phyloP scores from a whole-genome alignment of 2,329 filamentous ascomycete species.

The Colletotrichum gigasporum region DNA sequence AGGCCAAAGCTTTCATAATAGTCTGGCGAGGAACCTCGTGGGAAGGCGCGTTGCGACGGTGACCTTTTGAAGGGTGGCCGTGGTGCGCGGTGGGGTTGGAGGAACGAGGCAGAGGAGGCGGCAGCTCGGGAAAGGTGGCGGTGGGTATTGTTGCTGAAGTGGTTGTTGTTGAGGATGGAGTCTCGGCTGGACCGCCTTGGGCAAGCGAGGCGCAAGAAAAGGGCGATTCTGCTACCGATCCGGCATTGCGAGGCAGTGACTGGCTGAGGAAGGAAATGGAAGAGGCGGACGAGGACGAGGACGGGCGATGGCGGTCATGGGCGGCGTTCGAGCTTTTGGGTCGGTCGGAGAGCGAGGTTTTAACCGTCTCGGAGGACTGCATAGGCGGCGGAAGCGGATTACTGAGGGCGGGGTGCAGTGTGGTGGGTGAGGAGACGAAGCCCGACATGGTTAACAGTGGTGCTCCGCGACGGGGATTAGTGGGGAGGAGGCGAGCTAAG shows the following conservation, averaged over 20 bases:
- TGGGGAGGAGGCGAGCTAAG: conserved; percentile 7
- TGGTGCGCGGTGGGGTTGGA: conserved; percentile 23
- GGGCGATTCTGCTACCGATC: conserved; percentile 15
- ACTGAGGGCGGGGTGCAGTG: conserved; percentile 62
- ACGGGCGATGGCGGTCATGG: conserved; percentile 13
- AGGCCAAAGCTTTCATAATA: conserved; percentile 83
- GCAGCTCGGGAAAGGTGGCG: conserved; percentile 34
- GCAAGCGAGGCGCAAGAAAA: conserved; percentile 3
- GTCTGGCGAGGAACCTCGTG: conserved; percentile 82
- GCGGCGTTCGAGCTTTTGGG: conserved; percentile 36
- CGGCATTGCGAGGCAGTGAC: conserved; percentile 32
- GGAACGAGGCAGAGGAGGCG: conserved; percentile 33
- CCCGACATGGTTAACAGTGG: conserved; percentile 38
- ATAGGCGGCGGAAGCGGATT: conserved; percentile 38
- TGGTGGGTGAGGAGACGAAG: conserved; percentile 53
- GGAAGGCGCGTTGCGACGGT: conserved; percentile 63
- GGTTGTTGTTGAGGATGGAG: conserved; percentile 27
- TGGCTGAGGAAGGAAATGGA: conserved; percentile 25
- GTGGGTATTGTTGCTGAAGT: conserved; percentile 29
- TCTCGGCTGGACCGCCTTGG: conserved; percentile 22
- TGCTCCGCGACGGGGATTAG: conserved; percentile 22
- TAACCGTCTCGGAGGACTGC: conserved; percentile 36
- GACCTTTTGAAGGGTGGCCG: conserved; percentile 33
- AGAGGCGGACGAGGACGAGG: conserved; percentile 29
- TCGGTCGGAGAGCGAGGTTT: conserved; percentile 37